Base-by-base conservation (phyloP, 768 basidiomycete genomes). In the Suillus hirtellus region DNA sequence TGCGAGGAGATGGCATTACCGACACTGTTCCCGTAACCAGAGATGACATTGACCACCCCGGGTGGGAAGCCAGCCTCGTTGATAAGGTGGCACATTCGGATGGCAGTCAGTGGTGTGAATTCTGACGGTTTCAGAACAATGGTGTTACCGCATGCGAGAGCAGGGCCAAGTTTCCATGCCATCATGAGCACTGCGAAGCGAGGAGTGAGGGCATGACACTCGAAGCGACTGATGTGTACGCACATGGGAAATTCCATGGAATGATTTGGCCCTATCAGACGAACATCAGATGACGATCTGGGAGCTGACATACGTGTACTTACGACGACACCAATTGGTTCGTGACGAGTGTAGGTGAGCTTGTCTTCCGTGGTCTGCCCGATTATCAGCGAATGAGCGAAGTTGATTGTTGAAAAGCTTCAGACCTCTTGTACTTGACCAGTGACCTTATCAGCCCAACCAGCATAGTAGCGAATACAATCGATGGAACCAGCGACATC, bases 401-500 rank as follows among this genome's bases (percentile, higher is more conserved):
- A 31, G 31, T 10, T n/a, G 44, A 54, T 12, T n/a, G 17, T 31
- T 21, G 24, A 24, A 58, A 52, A 54, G 17, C 6, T 56, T 17
- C 55, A 2, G 17, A 71, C 71, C 65, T 94, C 91, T 72, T 93
- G 87, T 9, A 86, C 86, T 73, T 92, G 84, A 7, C 91, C 92
- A 8, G 82, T 78, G 59, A 90, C 76, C 79, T 96, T 96, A 79
- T 95, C 95, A 21, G 93, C 92, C 88, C 92, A 92, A 24, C 95
- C 95, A 52, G 87, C 92, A 69, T 90, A 98, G 78, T 96, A 96
- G 40, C 85, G 80, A 67, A 94, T 74, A 34, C 79, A 80, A 21
- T 73, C 78, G 63, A 89, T 80, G 0, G 84, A 74, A 61, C 75
- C 74, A 1, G 70, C 68, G 1, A 90, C 72, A 66, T 92, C 91